Evolutionary conservation across 1,284 basidiomycete genomes (phyloP).

Genomic region (Ceratobasidium sp.): DNA sequence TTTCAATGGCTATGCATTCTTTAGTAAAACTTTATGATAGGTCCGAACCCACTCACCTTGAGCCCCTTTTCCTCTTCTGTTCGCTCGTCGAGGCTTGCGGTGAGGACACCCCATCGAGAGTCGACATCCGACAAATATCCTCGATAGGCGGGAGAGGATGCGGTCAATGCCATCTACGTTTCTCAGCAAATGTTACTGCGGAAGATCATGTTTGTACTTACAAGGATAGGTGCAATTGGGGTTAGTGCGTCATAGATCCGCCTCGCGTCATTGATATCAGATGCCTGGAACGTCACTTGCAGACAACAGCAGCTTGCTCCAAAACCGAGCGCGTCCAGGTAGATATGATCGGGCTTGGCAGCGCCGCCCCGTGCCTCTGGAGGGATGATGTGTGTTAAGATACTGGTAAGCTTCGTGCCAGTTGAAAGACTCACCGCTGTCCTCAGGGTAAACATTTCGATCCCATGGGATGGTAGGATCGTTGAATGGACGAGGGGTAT

Average conservation of each 20-base stretch:
- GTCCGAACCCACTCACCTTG: slow-evolving; percentile 65
- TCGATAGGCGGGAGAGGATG: slow-evolving; percentile 93
- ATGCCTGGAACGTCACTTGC: slow-evolving; percentile 97
- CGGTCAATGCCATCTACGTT: slow-evolving; percentile 87
- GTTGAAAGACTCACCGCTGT: slow-evolving; percentile 55
- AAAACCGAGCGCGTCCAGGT: slow-evolving; percentile 99
- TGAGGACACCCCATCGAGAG: slow-evolving; percentile 99
- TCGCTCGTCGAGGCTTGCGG: slow-evolving; percentile 95
- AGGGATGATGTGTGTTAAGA: not conserved
- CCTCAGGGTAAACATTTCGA: slow-evolving; percentile 82
- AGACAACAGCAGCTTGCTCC: slow-evolving; percentile 99
- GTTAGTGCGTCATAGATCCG: slow-evolving; percentile 94
- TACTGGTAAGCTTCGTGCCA: not conserved
- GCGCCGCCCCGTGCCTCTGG: slow-evolving; percentile 83
- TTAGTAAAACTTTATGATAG: not conserved
- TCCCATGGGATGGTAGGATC: slow-evolving; percentile 92
- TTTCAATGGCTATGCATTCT: slow-evolving; percentile 75
- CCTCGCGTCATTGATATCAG: slow-evolving; percentile 91
- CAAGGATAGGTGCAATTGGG: slow-evolving; percentile 94
- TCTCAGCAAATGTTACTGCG: slow-evolving; percentile 19
- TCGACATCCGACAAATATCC: slow-evolving; percentile 97
- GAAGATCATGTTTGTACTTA: slow-evolving; percentile 56
- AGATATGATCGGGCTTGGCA: slow-evolving; percentile 91
- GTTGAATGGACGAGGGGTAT: slow-evolving; percentile 89
- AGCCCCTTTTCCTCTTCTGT: slow-evolving; percentile 95